Conservation (phyloP, 805 yeast genomes). For the Wickerhamiella parazyma region DNA sequence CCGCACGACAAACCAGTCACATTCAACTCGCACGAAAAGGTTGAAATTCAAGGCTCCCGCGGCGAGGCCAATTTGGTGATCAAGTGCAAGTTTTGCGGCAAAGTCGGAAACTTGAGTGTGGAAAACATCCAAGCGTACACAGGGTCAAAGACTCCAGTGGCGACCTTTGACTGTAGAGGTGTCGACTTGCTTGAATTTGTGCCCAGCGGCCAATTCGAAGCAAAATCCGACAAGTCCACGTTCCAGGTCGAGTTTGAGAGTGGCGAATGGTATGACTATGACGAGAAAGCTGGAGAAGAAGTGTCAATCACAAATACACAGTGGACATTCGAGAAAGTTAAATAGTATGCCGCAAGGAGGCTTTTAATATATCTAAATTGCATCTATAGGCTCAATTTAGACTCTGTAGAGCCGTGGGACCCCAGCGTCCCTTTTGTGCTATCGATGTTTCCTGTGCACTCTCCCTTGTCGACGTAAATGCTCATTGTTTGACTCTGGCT, state of each 20-base stretch:
- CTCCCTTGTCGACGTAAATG: no score
- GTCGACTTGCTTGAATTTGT: slow-evolving; percentile 54
- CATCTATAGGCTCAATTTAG: no score
- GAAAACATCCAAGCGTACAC: slow-evolving; percentile 23
- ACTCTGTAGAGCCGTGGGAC: no score
- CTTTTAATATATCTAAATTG: no score
- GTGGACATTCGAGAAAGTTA: slow-evolving; percentile 42
- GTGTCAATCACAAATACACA: slow-evolving; percentile 64
- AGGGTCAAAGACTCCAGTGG: slow-evolving; percentile 33
- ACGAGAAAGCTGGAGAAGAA: slow-evolving; percentile 67
- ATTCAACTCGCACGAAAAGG: slow-evolving; percentile 44
- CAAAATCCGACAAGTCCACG: slow-evolving; percentile 37
- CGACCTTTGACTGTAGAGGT: slow-evolving; percentile 79
- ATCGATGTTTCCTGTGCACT: no score
- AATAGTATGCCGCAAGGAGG: slow-evolving; percentile 10
- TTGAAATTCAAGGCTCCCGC: slow-evolving; percentile 44
- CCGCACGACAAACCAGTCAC: slow-evolving; percentile 55
- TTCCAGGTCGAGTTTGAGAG: slow-evolving; percentile 64
- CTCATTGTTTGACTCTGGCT: background rate
- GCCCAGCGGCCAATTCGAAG: slow-evolving; percentile 31
- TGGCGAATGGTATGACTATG: slow-evolving; percentile 91
- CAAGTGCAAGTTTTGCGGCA: slow-evolving; percentile 53
- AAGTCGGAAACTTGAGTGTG: slow-evolving; percentile 26
- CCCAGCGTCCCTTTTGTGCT: no score
- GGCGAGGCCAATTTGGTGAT: slow-evolving; percentile 79